These are phyloP conservation scores for Xerocomellus amylosporus DNA, from an alignment of 768 basidiomycete species.

Conservation along the genomic window DNA sequence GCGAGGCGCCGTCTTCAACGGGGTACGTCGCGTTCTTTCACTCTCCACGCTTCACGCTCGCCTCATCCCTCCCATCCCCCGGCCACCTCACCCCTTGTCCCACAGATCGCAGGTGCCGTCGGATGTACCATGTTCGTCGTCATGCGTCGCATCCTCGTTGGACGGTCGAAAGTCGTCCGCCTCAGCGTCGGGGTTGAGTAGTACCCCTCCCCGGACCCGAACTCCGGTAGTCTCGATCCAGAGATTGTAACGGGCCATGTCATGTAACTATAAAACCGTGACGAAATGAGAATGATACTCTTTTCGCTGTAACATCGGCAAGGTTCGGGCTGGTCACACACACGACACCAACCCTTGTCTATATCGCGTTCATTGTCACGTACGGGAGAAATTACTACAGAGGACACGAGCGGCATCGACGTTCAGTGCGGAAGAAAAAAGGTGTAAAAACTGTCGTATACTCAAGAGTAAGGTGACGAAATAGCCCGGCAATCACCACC, in stretches of 20 bases:
- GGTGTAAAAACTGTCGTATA: neutral
- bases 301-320: neutral
- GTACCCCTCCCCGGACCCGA: neutral
- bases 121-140: conserved; percentile 25
- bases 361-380: conserved; percentile 8
- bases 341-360: neutral
- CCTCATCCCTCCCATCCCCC: too few species aligned
- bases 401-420: neutral
- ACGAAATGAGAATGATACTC: neutral
- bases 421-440: neutral
- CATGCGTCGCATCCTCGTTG: conserved; percentile 26
- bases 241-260: too few species aligned
- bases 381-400: conserved; percentile 8
- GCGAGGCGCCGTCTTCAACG: conserved; percentile 54
- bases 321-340: neutral
- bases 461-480: neutral
- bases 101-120: conserved; percentile 22
- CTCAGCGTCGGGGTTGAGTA: neutral
- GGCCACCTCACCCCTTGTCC: neutral
- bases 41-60: too few species aligned
- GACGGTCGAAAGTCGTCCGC: neutral
- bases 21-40: conserved; percentile 25
- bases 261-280: too few species aligned
- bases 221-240: too few species aligned
- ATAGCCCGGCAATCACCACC: neutral